Conservation (phyloP, 73 alveolate genomes). For the Halteria grandinella region DNA sequence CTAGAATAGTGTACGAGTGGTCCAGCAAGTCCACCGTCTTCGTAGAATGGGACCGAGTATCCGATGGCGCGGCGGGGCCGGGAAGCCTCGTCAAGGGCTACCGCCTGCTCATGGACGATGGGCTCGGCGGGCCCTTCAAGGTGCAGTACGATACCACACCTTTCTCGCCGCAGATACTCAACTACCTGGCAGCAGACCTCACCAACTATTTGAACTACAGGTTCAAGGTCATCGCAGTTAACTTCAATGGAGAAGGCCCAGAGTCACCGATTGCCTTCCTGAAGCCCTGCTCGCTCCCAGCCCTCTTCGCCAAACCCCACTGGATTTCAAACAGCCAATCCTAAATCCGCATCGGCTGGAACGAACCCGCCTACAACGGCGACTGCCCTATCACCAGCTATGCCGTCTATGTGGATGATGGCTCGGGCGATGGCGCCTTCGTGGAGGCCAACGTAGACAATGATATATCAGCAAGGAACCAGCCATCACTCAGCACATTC, state of each 20-base stretch:
- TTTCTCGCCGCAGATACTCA: constrained; percentile 12
- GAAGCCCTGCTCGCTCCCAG: constrained; percentile 43
- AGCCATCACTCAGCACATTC: constrained; percentile 37
- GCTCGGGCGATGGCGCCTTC: constrained; percentile 62
- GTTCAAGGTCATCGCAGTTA: constrained; percentile 44
- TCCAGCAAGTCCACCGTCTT: constrained; percentile 23
- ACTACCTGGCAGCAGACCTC: constrained; percentile 16
- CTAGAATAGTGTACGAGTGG: constrained; percentile 13
- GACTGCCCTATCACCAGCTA: constrained; percentile 71
- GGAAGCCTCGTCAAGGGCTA: constrained; percentile 64
- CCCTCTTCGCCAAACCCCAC: constrained; percentile 38
- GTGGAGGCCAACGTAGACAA: constrained; percentile 66
- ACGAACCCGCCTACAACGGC: constrained; percentile 68
- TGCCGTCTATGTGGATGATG: constrained; percentile 74
- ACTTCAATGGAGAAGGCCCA: constrained; percentile 63
- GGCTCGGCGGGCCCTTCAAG: constrained; percentile 36
- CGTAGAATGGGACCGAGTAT: constrained; percentile 28
- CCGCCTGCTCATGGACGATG: constrained; percentile 47
- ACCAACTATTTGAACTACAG: constrained; percentile 8
- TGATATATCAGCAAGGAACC: constrained; percentile 51
- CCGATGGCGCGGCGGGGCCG: constrained; percentile 41
- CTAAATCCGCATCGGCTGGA: constrained; percentile 68
- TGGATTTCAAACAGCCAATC: constrained; percentile 18
- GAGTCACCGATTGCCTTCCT: constrained; percentile 24
- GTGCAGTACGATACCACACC: constrained; percentile 36